phyloP scores from a whole-genome alignment of 2,329 filamentous ascomycete genomes.

The Fusarium beomiforme region DNA sequence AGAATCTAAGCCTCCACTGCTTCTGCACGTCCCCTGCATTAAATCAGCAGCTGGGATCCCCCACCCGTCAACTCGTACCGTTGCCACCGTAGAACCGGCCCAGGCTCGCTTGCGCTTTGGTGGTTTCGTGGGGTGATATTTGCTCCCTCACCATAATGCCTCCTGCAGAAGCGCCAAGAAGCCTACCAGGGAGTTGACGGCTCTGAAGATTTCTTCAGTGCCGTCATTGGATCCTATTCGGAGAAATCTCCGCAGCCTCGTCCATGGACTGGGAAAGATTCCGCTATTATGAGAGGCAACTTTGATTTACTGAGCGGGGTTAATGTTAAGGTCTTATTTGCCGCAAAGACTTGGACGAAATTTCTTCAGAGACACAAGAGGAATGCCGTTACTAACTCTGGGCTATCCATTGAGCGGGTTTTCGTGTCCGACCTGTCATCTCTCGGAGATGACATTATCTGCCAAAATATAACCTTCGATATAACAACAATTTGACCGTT shows the following conservation, averaged over 20 bases:
- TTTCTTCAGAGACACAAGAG: background rate
- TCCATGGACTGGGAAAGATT: slow-evolving; percentile 14
- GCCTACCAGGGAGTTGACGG: slow-evolving; percentile 5
- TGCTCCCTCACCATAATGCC: slow-evolving; percentile 37
- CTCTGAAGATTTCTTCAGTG: slow-evolving; percentile 5
- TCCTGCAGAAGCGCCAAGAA: slow-evolving; percentile 29
- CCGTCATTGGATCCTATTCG: slow-evolving; percentile 13
- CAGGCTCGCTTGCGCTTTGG: slow-evolving; percentile 37
- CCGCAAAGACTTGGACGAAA: background rate
- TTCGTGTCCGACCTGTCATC: background rate
- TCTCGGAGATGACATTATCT: slow-evolving; percentile 23
- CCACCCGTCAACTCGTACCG: slow-evolving; percentile 38
- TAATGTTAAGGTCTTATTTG: slow-evolving; percentile 25
- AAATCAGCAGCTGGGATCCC: slow-evolving; percentile 37
- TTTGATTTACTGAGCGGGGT: slow-evolving; percentile 23
- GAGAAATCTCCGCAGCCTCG: slow-evolving; percentile 15
- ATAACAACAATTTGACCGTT: background rate
- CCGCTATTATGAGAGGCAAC: slow-evolving; percentile 5
- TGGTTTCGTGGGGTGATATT: slow-evolving; percentile 43
- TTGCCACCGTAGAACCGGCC: slow-evolving; percentile 37
- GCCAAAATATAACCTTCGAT: background rate
- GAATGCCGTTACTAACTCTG: too few relatives aligned
- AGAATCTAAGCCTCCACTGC: slow-evolving; percentile 28
- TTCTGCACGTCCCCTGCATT: slow-evolving; percentile 37
- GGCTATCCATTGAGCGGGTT: too few relatives aligned